Conservation (phyloP, 2,329 filamentous ascomycete species). For the Aspergillus sp. region DNA sequence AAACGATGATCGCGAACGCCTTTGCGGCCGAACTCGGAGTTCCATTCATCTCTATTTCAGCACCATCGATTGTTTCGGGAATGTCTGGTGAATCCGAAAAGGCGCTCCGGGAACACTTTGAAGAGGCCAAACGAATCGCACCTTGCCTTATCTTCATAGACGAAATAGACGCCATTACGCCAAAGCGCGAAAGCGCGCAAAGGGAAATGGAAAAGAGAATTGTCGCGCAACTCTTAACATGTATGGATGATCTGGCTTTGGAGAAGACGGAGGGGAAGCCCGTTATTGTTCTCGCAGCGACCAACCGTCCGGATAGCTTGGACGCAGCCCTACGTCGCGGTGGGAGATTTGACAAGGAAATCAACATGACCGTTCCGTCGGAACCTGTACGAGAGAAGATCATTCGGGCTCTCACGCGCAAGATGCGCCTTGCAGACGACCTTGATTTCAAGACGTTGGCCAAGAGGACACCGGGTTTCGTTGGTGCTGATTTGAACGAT, state of each 20-base stretch:
- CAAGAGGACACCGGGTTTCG: slow-evolving; percentile 82
- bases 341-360: slow-evolving; percentile 73
- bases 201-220: slow-evolving; percentile 87
- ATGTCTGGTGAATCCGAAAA: slow-evolving; percentile 89
- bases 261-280: slow-evolving; percentile 67
- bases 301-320: slow-evolving; percentile 78
- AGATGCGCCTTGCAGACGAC: slow-evolving; percentile 57
- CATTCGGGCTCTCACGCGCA: slow-evolving; percentile 62
- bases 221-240: slow-evolving; percentile 72
- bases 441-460: slow-evolving; percentile 70
- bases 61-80: slow-evolving; percentile 72
- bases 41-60: slow-evolving; percentile 74
- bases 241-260: slow-evolving; percentile 74
- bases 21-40: slow-evolving; percentile 69
- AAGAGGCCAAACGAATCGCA: slow-evolving; percentile 77
- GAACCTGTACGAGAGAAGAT: slow-evolving; percentile 72
- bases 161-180: slow-evolving; percentile 84
- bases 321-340: slow-evolving; percentile 69
- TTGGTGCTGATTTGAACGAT: slow-evolving; percentile 79
- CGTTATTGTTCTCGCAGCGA: slow-evolving; percentile 85
- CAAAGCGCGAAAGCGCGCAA: slow-evolving; percentile 74
- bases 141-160: slow-evolving; percentile 90
- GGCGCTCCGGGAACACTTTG: slow-evolving; percentile 75
- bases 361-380: slow-evolving; percentile 82
- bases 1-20: slow-evolving; percentile 75